These are phyloP conservation scores for Phascolomyces articulosus DNA, from an alignment of 371 early-diverging fungal genomes.

Conservation along the genomic window DNA sequence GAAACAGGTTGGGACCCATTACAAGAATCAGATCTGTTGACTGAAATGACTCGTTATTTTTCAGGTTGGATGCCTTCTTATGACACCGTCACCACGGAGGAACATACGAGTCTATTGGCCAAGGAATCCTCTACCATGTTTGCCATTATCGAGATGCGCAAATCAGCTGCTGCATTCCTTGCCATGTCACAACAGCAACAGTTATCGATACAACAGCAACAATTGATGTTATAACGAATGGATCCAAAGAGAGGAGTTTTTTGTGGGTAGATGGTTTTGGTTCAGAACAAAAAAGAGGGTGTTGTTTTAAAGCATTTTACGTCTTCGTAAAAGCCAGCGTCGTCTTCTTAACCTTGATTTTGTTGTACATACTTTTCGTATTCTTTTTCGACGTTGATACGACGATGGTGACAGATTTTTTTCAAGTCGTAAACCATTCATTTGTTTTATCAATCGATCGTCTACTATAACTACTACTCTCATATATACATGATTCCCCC, in stretches of 20 bases:
- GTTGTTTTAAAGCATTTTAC: not conserved
- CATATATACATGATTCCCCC: no score
- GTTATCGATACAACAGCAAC: not conserved
- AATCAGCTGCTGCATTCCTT: not conserved
- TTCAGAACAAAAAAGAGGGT: no score
- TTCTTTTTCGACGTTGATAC: not conserved
- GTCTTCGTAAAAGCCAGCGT: not conserved
- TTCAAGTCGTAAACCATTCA: not conserved
- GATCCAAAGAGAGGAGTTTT: not conserved
- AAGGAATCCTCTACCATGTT: constrained; percentile 28
- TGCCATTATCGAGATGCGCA: constrained; percentile 20
- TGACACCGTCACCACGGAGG: constrained; percentile 13
- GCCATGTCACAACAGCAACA: not conserved
- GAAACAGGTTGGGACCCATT: constrained; percentile 17
- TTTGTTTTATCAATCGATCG: not conserved
- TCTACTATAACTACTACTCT: not conserved
- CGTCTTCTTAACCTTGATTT: not conserved
- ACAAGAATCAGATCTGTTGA: constrained; percentile 8
- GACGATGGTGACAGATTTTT: not conserved
- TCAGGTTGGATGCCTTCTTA: constrained; percentile 23
- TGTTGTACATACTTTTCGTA: not conserved
- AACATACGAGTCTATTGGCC: constrained; percentile 17
- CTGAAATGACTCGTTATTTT: constrained; percentile 16
- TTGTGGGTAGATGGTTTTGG: no score
- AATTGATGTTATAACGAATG: not conserved